Evolutionary conservation across 805 yeast species (phyloP), one percentile per base, ranked within the genome.

Genomic region (Candida sithepensis): DNA sequence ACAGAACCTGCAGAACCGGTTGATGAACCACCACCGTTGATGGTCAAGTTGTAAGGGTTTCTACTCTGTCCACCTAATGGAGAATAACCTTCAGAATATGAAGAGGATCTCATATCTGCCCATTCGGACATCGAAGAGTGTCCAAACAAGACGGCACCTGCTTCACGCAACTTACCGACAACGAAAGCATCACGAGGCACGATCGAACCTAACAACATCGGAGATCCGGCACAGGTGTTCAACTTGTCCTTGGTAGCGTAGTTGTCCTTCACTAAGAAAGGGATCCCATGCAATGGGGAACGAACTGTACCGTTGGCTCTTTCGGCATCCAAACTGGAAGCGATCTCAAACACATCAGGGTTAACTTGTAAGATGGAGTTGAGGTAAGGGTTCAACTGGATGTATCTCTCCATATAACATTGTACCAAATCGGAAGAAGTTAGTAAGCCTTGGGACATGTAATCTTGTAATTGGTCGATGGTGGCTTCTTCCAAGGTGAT

Each of bases 101-200:
- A 41, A 20, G 53, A 51, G 4, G 62, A 54, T 41, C 65, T 51
- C 65, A 61, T 61, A 42, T 61, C 65, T 12, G 66, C 66, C 65
- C 65, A 61, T 48, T 61, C 66, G 19, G 64, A 59, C 41, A 61
- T 44, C 2, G 64, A 51, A 4, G 65, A 19, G 47, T 61, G 66
- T 6, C 66, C 66, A 42, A 60, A 59, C 14, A 61, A 43, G 5
- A 61, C 59, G 20, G 65, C 65, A 37, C 65, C 66, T 0, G 65
- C 64, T 37, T 58, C 64, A 39, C 65, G 49, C 32, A 61, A 41
- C 37, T 58, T 58, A 4, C 42, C 18, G 4, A 61, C 64, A 42
- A 61, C 64, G 41, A 47, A 50, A 9, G 64, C 64, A 49, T 60
- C 66, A n/a, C 66, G 45, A 18, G 66, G 66, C 34, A 61, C 65